These are phyloP conservation scores for Elongisporangium prolatum DNA, from an alignment of 352 stramenopile species.

Conservation along the genomic window DNA sequence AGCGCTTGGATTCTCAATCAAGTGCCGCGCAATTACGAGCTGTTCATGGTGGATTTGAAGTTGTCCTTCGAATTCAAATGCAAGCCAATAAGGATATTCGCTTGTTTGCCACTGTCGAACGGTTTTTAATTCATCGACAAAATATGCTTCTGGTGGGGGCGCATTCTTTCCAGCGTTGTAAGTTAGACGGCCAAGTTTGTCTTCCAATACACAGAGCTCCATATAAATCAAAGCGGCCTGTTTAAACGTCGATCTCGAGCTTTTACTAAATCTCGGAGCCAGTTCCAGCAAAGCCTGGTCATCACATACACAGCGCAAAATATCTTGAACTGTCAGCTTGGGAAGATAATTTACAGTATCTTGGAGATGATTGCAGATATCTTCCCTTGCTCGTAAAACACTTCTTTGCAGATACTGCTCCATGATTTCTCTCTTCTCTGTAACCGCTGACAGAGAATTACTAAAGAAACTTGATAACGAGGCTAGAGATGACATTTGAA, in stretches of 20 bases:
- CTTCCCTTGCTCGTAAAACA: conserved; percentile 4
- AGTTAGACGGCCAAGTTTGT: conserved; percentile 54
- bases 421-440: conserved; percentile 7
- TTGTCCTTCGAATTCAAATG: conserved; percentile 80
- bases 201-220: conserved; percentile 71
- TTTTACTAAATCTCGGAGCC: conserved; percentile 15
- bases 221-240: conserved; percentile 23
- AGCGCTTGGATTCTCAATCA: conserved; percentile 56
- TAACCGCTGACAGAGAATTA: conserved; percentile 15
- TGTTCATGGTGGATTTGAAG: conserved; percentile 84
- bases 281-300: conserved; percentile 22
- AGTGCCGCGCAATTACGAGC: conserved; percentile 63
- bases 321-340: conserved; percentile 21
- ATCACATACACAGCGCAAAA: conserved; percentile 37
- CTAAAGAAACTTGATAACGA: conserved; percentile 8
- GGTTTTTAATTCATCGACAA: conserved; percentile 55
- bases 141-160: conserved; percentile 3
- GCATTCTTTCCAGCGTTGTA: neutral
- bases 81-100: conserved; percentile 75
- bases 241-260: conserved; percentile 15
- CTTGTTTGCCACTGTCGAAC: conserved; percentile 37
- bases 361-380: neutral
- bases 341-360: conserved; percentile 13
- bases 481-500: conserved; percentile 1
- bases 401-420: conserved; percentile 13